A percentile compares a stretch with the other conserved stretches of the same genome.
Conservation (phyloP, 768 basidiomycete species). For the Exsudoporus frostii region DNA sequence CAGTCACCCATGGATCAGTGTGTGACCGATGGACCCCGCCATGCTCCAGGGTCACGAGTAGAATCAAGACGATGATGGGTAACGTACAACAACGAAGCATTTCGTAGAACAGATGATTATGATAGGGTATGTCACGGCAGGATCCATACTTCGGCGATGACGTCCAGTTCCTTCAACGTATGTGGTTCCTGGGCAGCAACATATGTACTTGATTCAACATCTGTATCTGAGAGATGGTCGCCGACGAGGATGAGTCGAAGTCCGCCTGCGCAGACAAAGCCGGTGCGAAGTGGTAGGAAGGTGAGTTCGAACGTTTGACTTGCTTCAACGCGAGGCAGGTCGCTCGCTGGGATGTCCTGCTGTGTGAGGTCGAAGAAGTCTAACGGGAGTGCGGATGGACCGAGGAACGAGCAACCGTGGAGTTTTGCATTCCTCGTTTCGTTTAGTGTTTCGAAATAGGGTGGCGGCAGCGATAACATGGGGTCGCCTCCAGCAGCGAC, state of each 20-base stretch:
- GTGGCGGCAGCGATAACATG: constrained; percentile 39
- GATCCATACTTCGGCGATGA: constrained; percentile 72
- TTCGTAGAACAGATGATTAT: constrained; percentile 10
- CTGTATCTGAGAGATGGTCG: constrained; percentile 46
- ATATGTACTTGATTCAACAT: constrained; percentile 23
- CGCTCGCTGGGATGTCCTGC: constrained; percentile 1
- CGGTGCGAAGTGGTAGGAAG: constrained; percentile 55
- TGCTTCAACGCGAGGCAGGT: constrained; percentile 33
- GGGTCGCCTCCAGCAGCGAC: constrained; percentile 8
- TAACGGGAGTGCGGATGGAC: constrained; percentile 49
- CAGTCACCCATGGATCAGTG: constrained; percentile 79
- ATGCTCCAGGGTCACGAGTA: neutral
- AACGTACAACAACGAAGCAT: constrained; percentile 1
- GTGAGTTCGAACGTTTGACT: constrained; percentile 61
- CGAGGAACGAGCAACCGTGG: constrained; percentile 42
- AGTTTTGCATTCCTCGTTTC: constrained; percentile 33
- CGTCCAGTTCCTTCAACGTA: constrained; percentile 67
- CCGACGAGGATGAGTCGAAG: constrained; percentile 64
- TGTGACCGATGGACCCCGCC: constrained; percentile 7
- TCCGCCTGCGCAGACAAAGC: constrained; percentile 66
- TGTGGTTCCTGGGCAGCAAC: constrained; percentile 36
- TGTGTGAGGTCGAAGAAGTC: constrained; percentile 39
- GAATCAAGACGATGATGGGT: neutral
- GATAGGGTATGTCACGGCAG: constrained; percentile 24
- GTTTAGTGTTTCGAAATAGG: constrained; percentile 42